Evolutionary conservation across 495 filamentous ascomycete species (phyloP).

Genomic region (Penicillium bovifimosum): DNA sequence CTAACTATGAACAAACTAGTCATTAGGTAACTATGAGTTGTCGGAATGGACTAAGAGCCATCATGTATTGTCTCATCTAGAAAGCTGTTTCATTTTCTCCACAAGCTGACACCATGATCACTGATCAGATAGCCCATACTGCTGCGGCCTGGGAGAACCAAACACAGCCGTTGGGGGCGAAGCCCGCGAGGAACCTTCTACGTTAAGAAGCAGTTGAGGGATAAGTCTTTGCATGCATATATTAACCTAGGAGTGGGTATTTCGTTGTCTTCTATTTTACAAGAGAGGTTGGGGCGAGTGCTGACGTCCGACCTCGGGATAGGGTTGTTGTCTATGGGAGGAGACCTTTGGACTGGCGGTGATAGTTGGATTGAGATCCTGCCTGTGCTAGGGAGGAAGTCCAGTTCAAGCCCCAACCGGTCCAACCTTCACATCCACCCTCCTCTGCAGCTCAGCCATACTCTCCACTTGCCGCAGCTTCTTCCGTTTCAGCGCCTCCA

Average conservation of each 20-base stretch:
- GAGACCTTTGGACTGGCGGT: slow-evolving; percentile 5
- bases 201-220: slow-evolving; percentile 20
- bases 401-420: slow-evolving; percentile 38
- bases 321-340: slow-evolving; percentile 16
- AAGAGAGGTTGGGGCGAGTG: not conserved
- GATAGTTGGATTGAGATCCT: not conserved
- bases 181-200: slow-evolving; percentile 34
- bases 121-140: slow-evolving; percentile 25
- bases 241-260: slow-evolving; percentile 13
- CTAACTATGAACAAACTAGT: too few relatives aligned
- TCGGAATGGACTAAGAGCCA: too few relatives aligned
- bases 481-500: slow-evolving; percentile 33
- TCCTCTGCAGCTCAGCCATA: slow-evolving; percentile 30
- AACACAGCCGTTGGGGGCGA: slow-evolving; percentile 42
- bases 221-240: slow-evolving; percentile 26
- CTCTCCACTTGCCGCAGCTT: slow-evolving; percentile 21
- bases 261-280: not conserved
- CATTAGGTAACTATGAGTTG: too few relatives aligned
- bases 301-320: not conserved
- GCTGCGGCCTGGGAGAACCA: slow-evolving; percentile 42
- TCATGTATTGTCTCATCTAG: too few relatives aligned
- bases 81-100: too few relatives aligned
- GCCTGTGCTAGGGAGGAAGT: too few relatives aligned
- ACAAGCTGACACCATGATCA: not conserved
- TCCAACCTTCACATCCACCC: slow-evolving; percentile 59